Evolutionary conservation across 2,329 filamentous ascomycete species (phyloP), one percentile per base, ranked within the genome.

Genomic region (Diplodia sapinea): DNA sequence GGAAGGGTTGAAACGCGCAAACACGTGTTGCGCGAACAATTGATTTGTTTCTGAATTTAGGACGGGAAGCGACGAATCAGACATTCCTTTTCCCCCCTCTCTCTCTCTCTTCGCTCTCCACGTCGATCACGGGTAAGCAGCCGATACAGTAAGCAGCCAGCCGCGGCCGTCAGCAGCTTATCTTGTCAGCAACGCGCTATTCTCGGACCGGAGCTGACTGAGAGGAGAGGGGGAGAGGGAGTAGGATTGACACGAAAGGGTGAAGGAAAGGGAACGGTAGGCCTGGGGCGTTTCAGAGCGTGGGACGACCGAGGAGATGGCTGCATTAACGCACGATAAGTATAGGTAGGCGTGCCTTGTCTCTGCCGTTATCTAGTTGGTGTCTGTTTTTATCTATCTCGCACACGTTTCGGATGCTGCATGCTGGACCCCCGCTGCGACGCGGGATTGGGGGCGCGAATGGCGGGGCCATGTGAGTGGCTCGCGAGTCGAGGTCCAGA

Each of bases 21-120:
- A 47, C 43, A 47, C 43, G 43, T 47, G 43, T 47, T 47, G 43
- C n/a, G 43, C 43, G n/a, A n/a, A n/a, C 43, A 47, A 47, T 47
- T 38, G 9, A 38, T 38, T 12, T 38, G 36, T 38, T 38, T 47
- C 43, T 47, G 43, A 1, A 20, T 20, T 47, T 47, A 47, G 43
- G 43, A 17, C 15, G 31, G 40, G 17, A 17, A 43, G 15, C 40
- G 40, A 47, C n/a, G 43, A 47, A 47, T 20, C 15, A 3, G n/a
- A 1, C 26, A 26, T 26, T 47, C 2, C 1, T 20, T 3, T 17
- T 47, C 43, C 17, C 20, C 8, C 1, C 20, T 8, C n/a, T n/a
- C 17, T 47, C n/a, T 20, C 17, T 13, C n/a, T 20, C 17, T 47
- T 11, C 43, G 7, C 5, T 20, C 43, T 47, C 17, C 43, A 20